A percentile compares a stretch with the other conserved stretches of the same genome.
phyloP scores from a whole-genome alignment of 768 basidiomycete genomes.

The Mycena filopes region DNA sequence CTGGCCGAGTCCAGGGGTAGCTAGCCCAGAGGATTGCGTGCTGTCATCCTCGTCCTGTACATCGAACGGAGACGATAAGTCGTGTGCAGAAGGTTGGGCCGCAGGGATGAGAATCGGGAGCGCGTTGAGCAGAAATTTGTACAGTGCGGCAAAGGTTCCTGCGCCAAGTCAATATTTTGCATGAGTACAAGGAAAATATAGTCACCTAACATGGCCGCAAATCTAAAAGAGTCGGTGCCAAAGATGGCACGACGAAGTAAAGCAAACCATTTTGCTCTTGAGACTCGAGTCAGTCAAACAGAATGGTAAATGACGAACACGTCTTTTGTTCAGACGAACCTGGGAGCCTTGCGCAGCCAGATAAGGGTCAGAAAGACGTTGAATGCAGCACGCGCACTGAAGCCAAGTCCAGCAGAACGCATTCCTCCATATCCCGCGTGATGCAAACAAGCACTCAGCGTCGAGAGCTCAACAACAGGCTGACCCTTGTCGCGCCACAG shows the following conservation, averaged over 20 bases:
- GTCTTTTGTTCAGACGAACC: constrained; percentile 81
- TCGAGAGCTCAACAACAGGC: constrained; percentile 75
- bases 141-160: constrained; percentile 82
- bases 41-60: constrained; percentile 57
- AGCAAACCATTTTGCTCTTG: constrained; percentile 50
- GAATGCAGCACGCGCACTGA: constrained; percentile 83
- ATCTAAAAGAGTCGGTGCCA: constrained; percentile 83
- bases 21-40: neutral
- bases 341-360: constrained; percentile 71
- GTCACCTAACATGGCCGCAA: constrained; percentile 88
- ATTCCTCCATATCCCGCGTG: constrained; percentile 76
- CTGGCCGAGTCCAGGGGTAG: constrained; percentile 22
- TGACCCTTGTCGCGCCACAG: constrained; percentile 89
- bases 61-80: constrained; percentile 38
- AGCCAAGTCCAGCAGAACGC: constrained; percentile 83
- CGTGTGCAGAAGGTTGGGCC: constrained; percentile 50
- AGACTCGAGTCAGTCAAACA: constrained; percentile 46
- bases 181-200: constrained; percentile 9
- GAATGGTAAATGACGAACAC: constrained; percentile 64
- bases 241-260: constrained; percentile 86
- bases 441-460: constrained; percentile 71
- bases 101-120: constrained; percentile 76
- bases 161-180: constrained; percentile 49
- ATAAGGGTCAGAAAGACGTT: constrained; percentile 86
- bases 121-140: constrained; percentile 83